Evolutionary conservation across 805 yeast genomes (phyloP), one percentile per base, ranked within the genome.

Genomic region (Grigorovia jiainica): DNA sequence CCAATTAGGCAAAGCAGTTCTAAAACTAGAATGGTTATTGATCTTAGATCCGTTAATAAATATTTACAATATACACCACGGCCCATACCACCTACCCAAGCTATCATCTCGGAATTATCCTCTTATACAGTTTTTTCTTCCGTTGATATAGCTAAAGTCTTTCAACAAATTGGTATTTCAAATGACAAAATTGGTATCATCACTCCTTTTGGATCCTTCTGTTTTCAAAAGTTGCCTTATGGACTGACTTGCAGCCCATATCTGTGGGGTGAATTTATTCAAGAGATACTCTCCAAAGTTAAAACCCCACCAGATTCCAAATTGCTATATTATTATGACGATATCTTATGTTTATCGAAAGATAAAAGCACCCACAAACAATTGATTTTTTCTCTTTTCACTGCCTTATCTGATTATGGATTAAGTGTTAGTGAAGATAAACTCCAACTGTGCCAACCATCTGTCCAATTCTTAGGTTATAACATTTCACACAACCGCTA

Each of bases 251-350:
- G 38, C 16, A 30, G 38, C 5, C 42, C 42, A 3, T 39, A 39
- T 23, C 20, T 38, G 41, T 42, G 34, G 38, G 44, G 46, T 30
- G 43, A 35, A 33, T 40, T 43, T 24, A 9, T 43, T 18, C 41
- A 30, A n/a, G n/a, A n/a, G n/a, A n/a, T n/a, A n/a, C n/a, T n/a
- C n/a, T n/a, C n/a, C n/a, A n/a, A n/a, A n/a, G n/a, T n/a, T n/a
- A n/a, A n/a, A n/a, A 27, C 17, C 5, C 17, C 27, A 7, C 18
- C 19, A 7, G 11, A 10, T 10, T 30, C 38, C 11, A 24, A 32
- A 11, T 21, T 43, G 8, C 27, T 32, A 15, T 43, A 40, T 15
- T 41, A 34, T 23, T 34, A 35, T 31, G 46, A 40, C 11, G 44
- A 35, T 21, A 35, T 23, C 29, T 19, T 35, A 2, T n/a, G 35